Conservation (phyloP, 345 rosid genomes). For the Euphorbia lathyris region DNA sequence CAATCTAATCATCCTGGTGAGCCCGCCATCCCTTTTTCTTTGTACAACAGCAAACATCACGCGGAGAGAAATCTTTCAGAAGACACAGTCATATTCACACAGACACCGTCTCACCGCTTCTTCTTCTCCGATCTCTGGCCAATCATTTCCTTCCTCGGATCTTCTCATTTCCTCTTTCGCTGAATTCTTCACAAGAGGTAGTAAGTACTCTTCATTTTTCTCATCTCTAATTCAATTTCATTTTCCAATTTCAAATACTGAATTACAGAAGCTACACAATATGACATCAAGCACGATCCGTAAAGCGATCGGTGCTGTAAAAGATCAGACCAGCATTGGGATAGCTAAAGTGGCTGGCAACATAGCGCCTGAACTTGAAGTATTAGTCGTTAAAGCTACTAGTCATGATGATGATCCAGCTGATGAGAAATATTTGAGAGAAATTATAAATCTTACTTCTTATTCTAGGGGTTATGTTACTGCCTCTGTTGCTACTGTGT, state of each 20-base stretch:
- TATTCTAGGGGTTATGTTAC: conserved; percentile 20
- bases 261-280: not conserved
- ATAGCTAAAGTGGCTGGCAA: conserved; percentile 27
- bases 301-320: conserved; percentile 27
- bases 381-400: conserved; percentile 26
- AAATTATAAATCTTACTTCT: conserved; percentile 23
- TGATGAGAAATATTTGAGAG: conserved; percentile 22
- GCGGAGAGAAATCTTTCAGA: too few species aligned
- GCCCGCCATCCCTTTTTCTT: too few species aligned
- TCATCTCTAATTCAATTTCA: not conserved
- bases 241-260: not conserved
- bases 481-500: conserved; percentile 21
- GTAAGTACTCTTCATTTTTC: not conserved
- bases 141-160: too few species aligned
- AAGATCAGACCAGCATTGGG: conserved; percentile 29
- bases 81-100: too few species aligned
- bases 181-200: too few species aligned
- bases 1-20: too few species aligned
- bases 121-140: too few species aligned
- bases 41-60: too few species aligned
- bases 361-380: conserved; percentile 21
- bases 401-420: conserved; percentile 24
- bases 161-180: too few species aligned
- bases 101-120: too few species aligned
- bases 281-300: conserved; percentile 22